Evolutionary conservation across 2,329 filamentous ascomycete species (phyloP).

Genomic region (Fusarium coffeatum): DNA sequence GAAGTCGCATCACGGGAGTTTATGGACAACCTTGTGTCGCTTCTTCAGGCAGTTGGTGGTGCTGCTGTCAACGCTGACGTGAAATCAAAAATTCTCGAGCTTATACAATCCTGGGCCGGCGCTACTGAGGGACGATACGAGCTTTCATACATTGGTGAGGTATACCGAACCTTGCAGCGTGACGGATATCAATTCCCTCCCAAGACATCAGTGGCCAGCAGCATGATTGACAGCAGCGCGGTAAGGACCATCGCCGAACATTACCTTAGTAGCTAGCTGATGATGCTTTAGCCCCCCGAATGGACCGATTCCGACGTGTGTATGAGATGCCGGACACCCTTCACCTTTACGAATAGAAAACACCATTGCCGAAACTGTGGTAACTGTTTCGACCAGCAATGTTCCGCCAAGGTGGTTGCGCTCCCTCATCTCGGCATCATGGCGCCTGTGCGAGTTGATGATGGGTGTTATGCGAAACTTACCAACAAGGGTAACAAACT

Average conservation of each 20-base stretch:
- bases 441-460: constrained; percentile 91
- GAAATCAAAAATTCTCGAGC: constrained; percentile 87
- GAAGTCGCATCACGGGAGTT: constrained; percentile 98
- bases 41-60: constrained; percentile 82
- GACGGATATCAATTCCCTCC: constrained; percentile 94
- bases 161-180: constrained; percentile 82
- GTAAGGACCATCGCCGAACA: constrained; percentile 65
- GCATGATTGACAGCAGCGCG: constrained; percentile 96
- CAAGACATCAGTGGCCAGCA: constrained; percentile 86
- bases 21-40: constrained; percentile 94
- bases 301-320: constrained; percentile 99
- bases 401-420: constrained; percentile 88
- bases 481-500: constrained; percentile 72
- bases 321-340: constrained; percentile 95
- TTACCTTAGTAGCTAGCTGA: constrained; percentile 6
- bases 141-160: constrained; percentile 86
- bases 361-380: constrained; percentile 98
- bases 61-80: constrained; percentile 86
- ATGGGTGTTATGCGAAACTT: constrained; percentile 92
- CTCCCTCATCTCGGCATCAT: constrained; percentile 93
- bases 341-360: constrained; percentile 98
- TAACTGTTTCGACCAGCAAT: constrained; percentile 96
- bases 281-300: constrained; percentile 78
- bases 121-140: constrained; percentile 88
- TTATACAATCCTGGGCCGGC: constrained; percentile 93